Evolutionary conservation across 176 grass and related monocot species (phyloP).

Genomic region (Thinopyrum elongatum): DNA sequence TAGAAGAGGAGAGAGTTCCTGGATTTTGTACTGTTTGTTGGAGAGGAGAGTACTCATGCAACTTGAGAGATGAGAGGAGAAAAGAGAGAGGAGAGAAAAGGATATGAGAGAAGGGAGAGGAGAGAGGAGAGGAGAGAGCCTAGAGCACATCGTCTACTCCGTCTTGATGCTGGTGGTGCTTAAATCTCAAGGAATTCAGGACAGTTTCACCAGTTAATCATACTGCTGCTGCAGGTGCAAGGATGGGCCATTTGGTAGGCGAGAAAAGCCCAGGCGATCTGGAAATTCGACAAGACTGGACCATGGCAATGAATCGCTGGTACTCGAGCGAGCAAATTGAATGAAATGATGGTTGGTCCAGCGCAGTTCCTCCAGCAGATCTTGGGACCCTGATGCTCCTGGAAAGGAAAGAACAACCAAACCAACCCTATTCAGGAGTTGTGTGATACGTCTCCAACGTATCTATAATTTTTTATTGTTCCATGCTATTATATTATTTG

Average conservation of each 20-base stretch:
- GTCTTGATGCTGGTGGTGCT: constrained; percentile 18
- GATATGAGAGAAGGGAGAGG: no score
- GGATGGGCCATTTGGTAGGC: constrained; percentile 31
- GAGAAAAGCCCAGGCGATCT: not conserved
- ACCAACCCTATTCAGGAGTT: constrained; percentile 10
- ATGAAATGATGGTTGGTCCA: constrained; percentile 42
- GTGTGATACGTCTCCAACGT: no score
- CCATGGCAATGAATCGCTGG: constrained; percentile 9
- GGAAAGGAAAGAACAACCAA: constrained; percentile 41
- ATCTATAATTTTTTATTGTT: no score
- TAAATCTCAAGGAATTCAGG: constrained; percentile 23
- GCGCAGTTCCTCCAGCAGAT: constrained; percentile 17
- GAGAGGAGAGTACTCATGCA: no score
- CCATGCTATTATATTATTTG: no score
- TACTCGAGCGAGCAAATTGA: constrained; percentile 35
- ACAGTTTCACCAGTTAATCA: not conserved
- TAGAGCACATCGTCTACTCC: no score
- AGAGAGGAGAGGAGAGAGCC: no score
- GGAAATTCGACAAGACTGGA: not conserved
- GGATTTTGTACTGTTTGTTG: no score
- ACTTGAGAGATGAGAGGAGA: no score
- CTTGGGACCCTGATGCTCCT: constrained; percentile 40
- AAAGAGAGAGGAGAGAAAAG: no score
- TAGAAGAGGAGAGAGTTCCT: no score
- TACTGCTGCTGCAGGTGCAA: not conserved